Conservation (phyloP, 305 asterid species). For the Solanum chacoense region DNA sequence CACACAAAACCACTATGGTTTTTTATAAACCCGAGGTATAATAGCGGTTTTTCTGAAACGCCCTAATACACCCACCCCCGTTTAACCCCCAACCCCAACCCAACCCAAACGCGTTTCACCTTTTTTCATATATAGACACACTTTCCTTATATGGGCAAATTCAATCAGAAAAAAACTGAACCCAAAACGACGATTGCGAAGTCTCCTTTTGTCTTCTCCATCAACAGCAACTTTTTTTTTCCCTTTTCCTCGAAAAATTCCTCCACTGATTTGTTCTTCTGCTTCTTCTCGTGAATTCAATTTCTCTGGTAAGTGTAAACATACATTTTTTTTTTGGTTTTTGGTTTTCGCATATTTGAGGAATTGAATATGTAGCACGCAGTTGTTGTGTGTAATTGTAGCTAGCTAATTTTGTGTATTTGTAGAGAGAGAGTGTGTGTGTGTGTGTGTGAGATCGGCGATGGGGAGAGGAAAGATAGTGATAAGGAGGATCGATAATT, state of each 20-base stretch:
- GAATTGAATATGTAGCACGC: not conserved
- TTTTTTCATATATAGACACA: not conserved
- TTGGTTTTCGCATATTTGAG: not conserved
- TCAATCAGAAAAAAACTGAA: not conserved
- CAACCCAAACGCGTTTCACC: not conserved
- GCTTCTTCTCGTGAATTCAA: not conserved
- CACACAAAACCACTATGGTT: not conserved
- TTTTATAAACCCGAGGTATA: not conserved
- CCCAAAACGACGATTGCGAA: slow-evolving; percentile 7
- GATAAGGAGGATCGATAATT: slow-evolving; percentile 32
- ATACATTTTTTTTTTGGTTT: not conserved
- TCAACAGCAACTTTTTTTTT: not conserved
- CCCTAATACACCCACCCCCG: not conserved
- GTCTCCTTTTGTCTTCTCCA: slow-evolving; percentile 21
- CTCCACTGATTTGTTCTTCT: not conserved
- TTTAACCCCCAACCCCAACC: not conserved
- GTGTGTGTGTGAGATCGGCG: not conserved
- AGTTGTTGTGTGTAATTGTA: not conserved
- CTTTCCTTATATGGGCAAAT: slow-evolving; percentile 29
- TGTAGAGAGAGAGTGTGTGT: not conserved
- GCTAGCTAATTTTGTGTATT: not conserved
- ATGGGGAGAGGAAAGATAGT: slow-evolving; percentile 39
- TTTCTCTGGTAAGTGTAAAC: not conserved
- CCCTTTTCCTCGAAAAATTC: not conserved
- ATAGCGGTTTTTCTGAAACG: not conserved